Evolutionary conservation across 306 rosid species (phyloP), one percentile per base, ranked within the genome.

Genomic region (Luffa aegyptiaca): DNA sequence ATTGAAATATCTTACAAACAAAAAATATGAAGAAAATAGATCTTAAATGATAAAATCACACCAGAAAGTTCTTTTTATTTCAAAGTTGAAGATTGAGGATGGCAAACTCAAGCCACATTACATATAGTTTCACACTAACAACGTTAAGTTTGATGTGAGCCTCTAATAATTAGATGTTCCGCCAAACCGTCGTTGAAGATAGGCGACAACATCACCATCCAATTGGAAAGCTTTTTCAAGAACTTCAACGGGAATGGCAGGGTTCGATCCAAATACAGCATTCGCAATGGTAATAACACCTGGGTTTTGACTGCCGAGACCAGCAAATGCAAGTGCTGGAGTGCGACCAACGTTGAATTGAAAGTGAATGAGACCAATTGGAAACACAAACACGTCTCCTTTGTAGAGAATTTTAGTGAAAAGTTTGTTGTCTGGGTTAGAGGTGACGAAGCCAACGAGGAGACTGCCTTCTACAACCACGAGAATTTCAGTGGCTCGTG

Each of bases 311-410:
- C 81, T 79, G 20, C 64, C 57, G 3, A 79, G 81, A 0, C 64
- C 81, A n/a, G 81, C 76, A 49, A 79, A 79, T 10, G 81, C 81
- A 79, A 79, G 75, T 0, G 81, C 81, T 0, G 51, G 52, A 0
- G 64, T 36, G n/a, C 61, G 63, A 0, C 76, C 81, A 5, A 66
- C 36, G 1, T 64, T 79, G 35, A 63, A 66, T 3, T 79, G 81
- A 10, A 79, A 79, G 75, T 79, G 81, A 79, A 79, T 79, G 17
- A 79, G 75, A 36, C 81, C 81, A 11, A 79, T 4, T 2, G 81
- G 81, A 33, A 79, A 79, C 16, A 64, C 81, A 36, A 79, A 79
- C 37, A 65, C 75, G 12, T 79, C 81, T 64, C 81, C 81, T 63
- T 63, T 45, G 18, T 64, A 62, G 36, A 79, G 44, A 1, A 79